Conservation (phyloP, 352 stramenopile genomes). For the Phytophthora nicotianae region DNA sequence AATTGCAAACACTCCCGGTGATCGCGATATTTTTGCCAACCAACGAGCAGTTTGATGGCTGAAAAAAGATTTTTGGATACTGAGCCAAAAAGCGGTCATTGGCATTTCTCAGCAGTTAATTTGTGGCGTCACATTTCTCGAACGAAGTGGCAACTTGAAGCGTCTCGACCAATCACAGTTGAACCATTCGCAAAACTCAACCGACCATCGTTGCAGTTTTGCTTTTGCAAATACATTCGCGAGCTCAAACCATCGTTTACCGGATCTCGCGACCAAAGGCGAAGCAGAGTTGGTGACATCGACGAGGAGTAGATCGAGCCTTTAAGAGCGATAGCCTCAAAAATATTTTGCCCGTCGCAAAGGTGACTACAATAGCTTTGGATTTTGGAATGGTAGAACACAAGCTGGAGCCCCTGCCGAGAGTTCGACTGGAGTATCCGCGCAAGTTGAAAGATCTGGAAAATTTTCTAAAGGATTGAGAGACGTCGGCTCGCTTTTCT, state of each 20-base stretch:
- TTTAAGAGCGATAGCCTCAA: constrained; percentile 10
- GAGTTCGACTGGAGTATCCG: constrained; percentile 50
- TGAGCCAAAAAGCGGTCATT: background rate
- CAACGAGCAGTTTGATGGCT: constrained; percentile 6
- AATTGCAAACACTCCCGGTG: background rate
- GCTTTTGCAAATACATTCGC: constrained; percentile 24
- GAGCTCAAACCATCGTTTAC: constrained; percentile 17
- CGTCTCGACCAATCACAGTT: too few relatives aligned
- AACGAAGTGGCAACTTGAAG: too few relatives aligned
- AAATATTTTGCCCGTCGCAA: constrained; percentile 44
- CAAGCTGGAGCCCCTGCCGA: constrained; percentile 1
- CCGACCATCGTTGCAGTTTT: too few relatives aligned
- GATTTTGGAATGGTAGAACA: background rate
- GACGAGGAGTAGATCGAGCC: constrained; percentile 3
- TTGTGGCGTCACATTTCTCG: background rate
- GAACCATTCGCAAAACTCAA: too few relatives aligned
- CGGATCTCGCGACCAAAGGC: constrained; percentile 8
- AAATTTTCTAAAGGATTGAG: constrained; percentile 32
- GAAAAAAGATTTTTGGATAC: constrained; percentile 6
- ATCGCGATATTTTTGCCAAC: background rate
- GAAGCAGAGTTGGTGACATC: background rate
- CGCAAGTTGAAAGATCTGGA: constrained; percentile 52
- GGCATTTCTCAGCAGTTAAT: background rate
- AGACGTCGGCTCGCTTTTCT: constrained; percentile 43
- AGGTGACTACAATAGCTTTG: constrained; percentile 20